phyloP scores from a whole-genome alignment of 2,329 filamentous ascomycete species.

The Albophoma yamanashiensis region DNA sequence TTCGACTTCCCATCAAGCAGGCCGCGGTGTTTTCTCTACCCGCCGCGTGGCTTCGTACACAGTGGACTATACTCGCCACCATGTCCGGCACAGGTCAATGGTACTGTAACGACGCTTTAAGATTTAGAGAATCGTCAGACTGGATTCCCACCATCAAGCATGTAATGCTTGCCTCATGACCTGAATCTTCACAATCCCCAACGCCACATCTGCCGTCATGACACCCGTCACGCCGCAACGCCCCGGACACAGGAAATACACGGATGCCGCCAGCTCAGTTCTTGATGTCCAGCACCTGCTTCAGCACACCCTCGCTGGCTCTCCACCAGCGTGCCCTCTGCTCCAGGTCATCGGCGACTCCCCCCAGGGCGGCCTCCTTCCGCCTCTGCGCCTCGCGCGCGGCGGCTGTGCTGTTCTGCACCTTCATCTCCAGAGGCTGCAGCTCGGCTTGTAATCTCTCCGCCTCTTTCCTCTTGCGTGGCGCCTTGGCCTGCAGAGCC shows the following conservation, averaged over 20 bases:
- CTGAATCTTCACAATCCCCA: not conserved
- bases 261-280: slow-evolving; percentile 12
- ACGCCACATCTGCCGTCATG: not conserved
- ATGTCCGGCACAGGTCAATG: not conserved
- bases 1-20: too few relatives aligned
- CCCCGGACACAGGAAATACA: not conserved
- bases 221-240: not conserved
- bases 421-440: slow-evolving; percentile 55
- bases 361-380: slow-evolving; percentile 54
- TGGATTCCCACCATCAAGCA: not conserved
- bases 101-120: not conserved
- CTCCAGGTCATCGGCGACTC: slow-evolving; percentile 63
- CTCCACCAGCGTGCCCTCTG: slow-evolving; percentile 66
- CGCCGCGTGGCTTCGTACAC: too few relatives aligned
- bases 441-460: slow-evolving; percentile 59
- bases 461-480: slow-evolving; percentile 55
- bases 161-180: not conserved
- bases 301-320: slow-evolving; percentile 54
- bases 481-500: slow-evolving; percentile 48
- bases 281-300: slow-evolving; percentile 49
- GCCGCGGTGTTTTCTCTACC: too few relatives aligned
- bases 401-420: slow-evolving; percentile 51
- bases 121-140: not conserved
- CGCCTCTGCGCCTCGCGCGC: slow-evolving; percentile 61
- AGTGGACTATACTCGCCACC: not conserved